Percentiles rank a stretch among this genome's conserved stretches.
phyloP scores from a whole-genome alignment of 2,329 filamentous ascomycete genomes.

The Aspergillus sp. region DNA sequence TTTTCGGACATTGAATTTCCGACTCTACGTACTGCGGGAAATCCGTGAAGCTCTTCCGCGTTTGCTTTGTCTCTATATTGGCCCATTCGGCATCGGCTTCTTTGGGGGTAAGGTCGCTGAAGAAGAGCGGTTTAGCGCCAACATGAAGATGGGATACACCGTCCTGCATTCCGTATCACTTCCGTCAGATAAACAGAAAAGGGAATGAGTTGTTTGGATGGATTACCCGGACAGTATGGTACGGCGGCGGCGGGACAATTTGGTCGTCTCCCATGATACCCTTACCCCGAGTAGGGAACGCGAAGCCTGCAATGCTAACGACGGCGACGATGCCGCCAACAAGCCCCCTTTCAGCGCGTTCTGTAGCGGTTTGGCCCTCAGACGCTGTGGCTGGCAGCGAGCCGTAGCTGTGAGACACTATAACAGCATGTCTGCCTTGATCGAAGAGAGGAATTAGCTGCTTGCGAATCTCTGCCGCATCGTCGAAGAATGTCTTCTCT shows the following conservation, averaged over 20 bases:
- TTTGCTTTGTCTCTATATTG: slow-evolving; percentile 4
- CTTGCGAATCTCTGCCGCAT: slow-evolving; percentile 6
- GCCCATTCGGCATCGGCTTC: slow-evolving; percentile 9
- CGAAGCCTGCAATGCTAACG: slow-evolving; percentile 10
- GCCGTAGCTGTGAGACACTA: slow-evolving; percentile 35
- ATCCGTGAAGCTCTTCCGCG: slow-evolving; percentile 1
- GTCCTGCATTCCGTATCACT: neutral
- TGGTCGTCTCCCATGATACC: slow-evolving; percentile 6
- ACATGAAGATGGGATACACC: neutral
- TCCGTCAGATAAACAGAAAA: neutral
- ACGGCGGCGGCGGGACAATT: slow-evolving; percentile 4
- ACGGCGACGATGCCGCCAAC: slow-evolving; percentile 8
- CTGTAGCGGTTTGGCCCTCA: slow-evolving; percentile 17
- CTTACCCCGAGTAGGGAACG: slow-evolving; percentile 6
- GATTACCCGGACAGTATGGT: slow-evolving; percentile 9
- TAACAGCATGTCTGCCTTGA: slow-evolving; percentile 30
- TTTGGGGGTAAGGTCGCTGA: neutral
- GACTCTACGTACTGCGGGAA: slow-evolving; percentile 9
- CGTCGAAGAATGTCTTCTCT: slow-evolving; percentile 6
- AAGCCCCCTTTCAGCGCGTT: slow-evolving; percentile 9
- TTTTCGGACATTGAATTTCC: slow-evolving; percentile 6
- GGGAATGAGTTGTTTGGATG: neutral
- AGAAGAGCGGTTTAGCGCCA: neutral
- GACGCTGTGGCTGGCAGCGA: slow-evolving; percentile 27
- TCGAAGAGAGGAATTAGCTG: slow-evolving; percentile 7